A percentile compares a stretch with the other conserved stretches of the same genome.
Conservation (phyloP, 1,284 basidiomycete genomes). For the Athelia psychrophila region DNA sequence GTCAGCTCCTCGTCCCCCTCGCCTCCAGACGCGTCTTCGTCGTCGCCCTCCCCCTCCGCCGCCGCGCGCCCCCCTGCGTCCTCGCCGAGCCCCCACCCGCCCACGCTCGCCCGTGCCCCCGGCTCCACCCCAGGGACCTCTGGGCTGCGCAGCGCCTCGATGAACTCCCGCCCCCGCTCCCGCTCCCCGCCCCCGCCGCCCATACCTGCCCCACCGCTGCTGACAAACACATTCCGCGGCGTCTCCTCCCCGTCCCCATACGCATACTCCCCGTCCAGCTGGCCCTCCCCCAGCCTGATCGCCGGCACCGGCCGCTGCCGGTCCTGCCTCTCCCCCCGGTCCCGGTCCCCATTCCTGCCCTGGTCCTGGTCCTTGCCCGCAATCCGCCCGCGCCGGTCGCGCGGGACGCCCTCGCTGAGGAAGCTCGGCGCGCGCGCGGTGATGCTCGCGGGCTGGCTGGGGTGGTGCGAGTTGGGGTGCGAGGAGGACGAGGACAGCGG, state of each 20-base stretch:
- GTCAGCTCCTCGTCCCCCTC: conserved; percentile 24
- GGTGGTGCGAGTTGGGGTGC: conserved; percentile 20
- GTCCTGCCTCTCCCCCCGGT: conserved; percentile 35
- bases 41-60: conserved; percentile 26
- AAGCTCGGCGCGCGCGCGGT: conserved; percentile 57
- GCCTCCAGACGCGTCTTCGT: conserved; percentile 21
- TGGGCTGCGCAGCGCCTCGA: conserved; percentile 57
- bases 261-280: conserved; percentile 24
- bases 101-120: conserved; percentile 39
- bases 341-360: conserved; percentile 18
- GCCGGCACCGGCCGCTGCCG: too few species aligned
- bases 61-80: conserved; percentile 30
- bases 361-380: conserved; percentile 43
- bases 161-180: conserved; percentile 51
- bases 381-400: conserved; percentile 74
- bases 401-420: conserved; percentile 64
- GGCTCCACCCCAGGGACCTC: conserved; percentile 33
- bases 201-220: conserved; percentile 27
- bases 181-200: too few species aligned
- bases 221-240: conserved; percentile 39
- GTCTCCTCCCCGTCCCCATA: conserved; percentile 49
- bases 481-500: too few species aligned
- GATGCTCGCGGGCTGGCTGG: conserved; percentile 25
- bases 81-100: conserved; percentile 66
- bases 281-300: too few species aligned